Base-by-base conservation (phyloP, 2,329 filamentous ascomycete species). In the Phialocephala subalpina region DNA sequence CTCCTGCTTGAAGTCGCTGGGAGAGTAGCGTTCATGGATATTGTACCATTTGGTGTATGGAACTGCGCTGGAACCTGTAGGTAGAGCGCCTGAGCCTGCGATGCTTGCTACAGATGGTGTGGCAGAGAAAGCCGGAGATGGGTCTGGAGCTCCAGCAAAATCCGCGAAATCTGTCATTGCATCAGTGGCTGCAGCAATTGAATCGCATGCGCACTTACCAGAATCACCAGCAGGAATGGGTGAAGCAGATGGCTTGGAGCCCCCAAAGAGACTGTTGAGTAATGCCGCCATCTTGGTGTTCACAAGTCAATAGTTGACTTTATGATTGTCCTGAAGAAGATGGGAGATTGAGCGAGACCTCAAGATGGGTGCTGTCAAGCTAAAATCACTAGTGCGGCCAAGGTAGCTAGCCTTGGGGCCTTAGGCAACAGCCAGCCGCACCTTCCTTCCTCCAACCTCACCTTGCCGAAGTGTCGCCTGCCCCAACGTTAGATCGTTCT, bases 41-140 rank as follows among this genome's bases (percentile, higher is more conserved):
- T 94, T 93, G 82, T 98, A 99, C 96, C 96, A 99, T 83, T 93
- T 93, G 60, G 94, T 97, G 80, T 91, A 97, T 16, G 92, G 92
- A 29, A 84, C 82, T 52, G 78, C 80, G 53, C 84, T 83, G 56
- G 80, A 78, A 53, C 82, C 82, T 67, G 85, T 83, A 20, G 80
- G 76, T 36, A 76, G 73, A 58, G 80, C 78, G 49, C 80, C 79
- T 40, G 78, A 80, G 66, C 84, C 78, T 64, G 83, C 79, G 69
- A 84, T 80, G 66, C 83, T 80, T 65, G 80, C 80, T 53, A 82
- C 80, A 56, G 80, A 78, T 58, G 78, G 74, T 40, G 73, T 71
- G 63, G 82, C 78, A 59, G 81, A 80, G 76, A 83, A 80, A 20
- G 77, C 80, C 64, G 85, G 86, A 27, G 83, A 79, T 64, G 92